Conservation (phyloP, 768 basidiomycete species). For the Russula brevipes region DNA sequence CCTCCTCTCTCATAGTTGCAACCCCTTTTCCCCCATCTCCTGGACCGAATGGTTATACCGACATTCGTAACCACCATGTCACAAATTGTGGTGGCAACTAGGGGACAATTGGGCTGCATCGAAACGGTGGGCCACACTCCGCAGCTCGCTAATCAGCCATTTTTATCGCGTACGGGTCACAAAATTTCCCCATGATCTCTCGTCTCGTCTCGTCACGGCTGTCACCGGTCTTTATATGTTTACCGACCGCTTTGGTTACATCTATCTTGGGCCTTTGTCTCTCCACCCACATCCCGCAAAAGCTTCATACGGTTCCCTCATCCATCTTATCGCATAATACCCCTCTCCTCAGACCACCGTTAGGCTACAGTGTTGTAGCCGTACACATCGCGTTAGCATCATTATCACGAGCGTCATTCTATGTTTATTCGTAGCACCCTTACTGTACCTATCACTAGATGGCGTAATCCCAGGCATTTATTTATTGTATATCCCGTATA, state of each 20-base stretch:
- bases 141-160: background rate
- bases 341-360: background rate
- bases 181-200: background rate
- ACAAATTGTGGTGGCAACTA: background rate
- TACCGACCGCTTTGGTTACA: conserved; percentile 4
- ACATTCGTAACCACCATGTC: conserved; percentile 1
- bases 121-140: background rate
- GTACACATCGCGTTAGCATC: background rate
- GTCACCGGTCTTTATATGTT: conserved; percentile 6
- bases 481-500: conserved; percentile 21
- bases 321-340: conserved; percentile 13
- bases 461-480: conserved; percentile 18
- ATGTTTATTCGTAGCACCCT: conserved; percentile 21
- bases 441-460: conserved; percentile 21
- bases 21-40: background rate
- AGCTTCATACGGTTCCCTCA: background rate
- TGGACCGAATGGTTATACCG: background rate
- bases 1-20: background rate
- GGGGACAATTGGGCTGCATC: background rate
- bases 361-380: conserved; percentile 1
- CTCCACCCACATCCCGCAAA: background rate
- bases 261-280: background rate
- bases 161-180: background rate
- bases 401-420: conserved; percentile 14
- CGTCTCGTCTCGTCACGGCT: background rate